Evolutionary conservation across 495 filamentous ascomycete species (phyloP), one percentile per base, ranked within the genome.

Genomic region (Aspergillus olivimuriae): DNA sequence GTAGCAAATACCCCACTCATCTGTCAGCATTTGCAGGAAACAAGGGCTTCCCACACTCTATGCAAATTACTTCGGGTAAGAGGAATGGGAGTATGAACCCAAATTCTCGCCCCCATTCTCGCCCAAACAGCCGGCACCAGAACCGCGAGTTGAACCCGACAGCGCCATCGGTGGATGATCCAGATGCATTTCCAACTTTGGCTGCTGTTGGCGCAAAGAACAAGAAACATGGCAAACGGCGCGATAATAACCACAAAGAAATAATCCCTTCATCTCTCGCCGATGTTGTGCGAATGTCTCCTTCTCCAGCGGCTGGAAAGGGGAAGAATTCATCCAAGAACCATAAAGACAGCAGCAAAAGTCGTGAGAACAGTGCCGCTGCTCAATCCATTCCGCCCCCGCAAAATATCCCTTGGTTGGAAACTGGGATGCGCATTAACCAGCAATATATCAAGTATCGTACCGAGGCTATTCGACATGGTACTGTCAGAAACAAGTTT

Each of bases 171-270:
- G 82, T 92, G 7, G 89, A 99, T 58, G 94, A 99, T 56, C 87
- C 83, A 15, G 94, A 97, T 57, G 92, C 94, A 4, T 99, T 99
- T 58, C 94, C 94, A 7, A 86, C 87, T 15, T 80, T 99, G n/a
- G 84, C 84, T 15, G 81, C 90, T 20, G 84, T 86, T 30, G 82
- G 80, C 26, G 74, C 79, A 15, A 91, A 90, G 55, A 76, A 78
- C 39, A 95, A 95, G 63, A 90, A 94, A 50, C 86, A 95, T 63
- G 88, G 88, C 8, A 95, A 94, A 60, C 78, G 89, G 33, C 68
- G 73, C 19, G 71, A 76, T 21, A 57, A 60, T 23, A 61, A 60
- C 22, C 40, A 35, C 44, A 89, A 86, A 57, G 83, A 89, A 37
- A 83, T 72, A 41, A 53, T 71, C 0, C 83, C 91, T 3, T 86